Evolutionary conservation across 208 protist genomes (phyloP).

Genomic region (Trichomonas vaginalis): DNA sequence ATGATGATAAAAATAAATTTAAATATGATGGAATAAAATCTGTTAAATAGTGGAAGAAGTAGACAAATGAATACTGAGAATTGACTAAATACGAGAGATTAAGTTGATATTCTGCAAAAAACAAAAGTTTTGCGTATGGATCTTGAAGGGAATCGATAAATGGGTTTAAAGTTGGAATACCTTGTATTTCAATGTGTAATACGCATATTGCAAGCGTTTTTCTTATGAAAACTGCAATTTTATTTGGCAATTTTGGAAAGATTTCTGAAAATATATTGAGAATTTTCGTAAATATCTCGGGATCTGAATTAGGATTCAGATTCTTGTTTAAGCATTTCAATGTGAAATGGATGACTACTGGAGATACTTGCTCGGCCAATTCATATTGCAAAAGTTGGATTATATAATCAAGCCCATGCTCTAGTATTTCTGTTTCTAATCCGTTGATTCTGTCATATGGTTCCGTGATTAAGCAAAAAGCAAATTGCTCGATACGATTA

Average conservation of each 20-base stretch:
- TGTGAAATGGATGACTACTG: background rate
- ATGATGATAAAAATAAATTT: background rate
- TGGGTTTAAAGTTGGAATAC: background rate
- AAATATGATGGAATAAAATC: background rate
- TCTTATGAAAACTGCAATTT: background rate
- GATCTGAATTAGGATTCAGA: background rate
- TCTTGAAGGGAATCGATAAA: background rate
- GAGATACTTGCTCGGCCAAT: background rate
- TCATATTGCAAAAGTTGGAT: background rate
- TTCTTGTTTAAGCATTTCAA: background rate
- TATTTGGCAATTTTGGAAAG: background rate
- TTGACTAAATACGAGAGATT: background rate
- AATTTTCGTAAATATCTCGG: background rate
- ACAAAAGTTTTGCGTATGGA: background rate
- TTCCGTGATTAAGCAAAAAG: background rate
- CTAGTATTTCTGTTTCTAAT: background rate
- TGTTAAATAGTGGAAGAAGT: background rate
- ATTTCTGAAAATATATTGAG: background rate
- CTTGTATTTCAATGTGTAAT: background rate
- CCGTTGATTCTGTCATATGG: background rate
- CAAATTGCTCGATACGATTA: background rate
- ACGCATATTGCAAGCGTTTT: background rate
- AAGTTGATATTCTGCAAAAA: background rate
- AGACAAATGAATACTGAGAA: background rate
- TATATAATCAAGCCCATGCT: background rate